phyloP scores from a whole-genome alignment of 805 yeast species.

The Scheffersomyces lignosus region DNA sequence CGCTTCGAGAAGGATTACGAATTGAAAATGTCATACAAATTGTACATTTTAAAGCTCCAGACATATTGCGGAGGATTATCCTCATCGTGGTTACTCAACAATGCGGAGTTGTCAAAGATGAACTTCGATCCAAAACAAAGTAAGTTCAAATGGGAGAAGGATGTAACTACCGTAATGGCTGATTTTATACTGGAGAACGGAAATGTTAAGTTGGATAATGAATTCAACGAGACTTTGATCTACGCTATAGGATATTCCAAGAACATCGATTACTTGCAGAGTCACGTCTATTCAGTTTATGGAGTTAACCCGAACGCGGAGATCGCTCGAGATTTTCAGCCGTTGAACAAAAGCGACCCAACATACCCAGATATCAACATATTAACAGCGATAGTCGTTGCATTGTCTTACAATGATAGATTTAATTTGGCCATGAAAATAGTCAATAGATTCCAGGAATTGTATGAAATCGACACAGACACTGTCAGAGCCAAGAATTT shows the following conservation, averaged over 20 bases:
- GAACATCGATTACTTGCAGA: slow-evolving; percentile 19
- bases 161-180: slow-evolving; percentile 22
- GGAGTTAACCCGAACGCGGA: slow-evolving; percentile 30
- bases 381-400: slow-evolving; percentile 29
- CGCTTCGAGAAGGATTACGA: slow-evolving; percentile 28
- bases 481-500: slow-evolving; percentile 19
- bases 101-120: slow-evolving; percentile 15
- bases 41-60: slow-evolving; percentile 39
- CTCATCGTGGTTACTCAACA: slow-evolving; percentile 27
- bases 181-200: slow-evolving; percentile 12
- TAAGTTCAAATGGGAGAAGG: slow-evolving; percentile 13
- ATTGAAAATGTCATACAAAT: slow-evolving; percentile 24
- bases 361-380: slow-evolving; percentile 23
- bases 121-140: slow-evolving; percentile 20
- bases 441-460: slow-evolving; percentile 35
- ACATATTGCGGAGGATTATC: slow-evolving; percentile 34
- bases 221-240: slow-evolving; percentile 28
- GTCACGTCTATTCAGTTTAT: slow-evolving; percentile 28
- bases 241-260: slow-evolving; percentile 31
- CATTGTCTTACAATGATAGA: slow-evolving; percentile 31
- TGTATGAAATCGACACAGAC: slow-evolving; percentile 23
- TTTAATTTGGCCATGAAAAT: slow-evolving; percentile 34
- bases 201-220: slow-evolving; percentile 14
- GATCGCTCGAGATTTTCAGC: slow-evolving; percentile 4
- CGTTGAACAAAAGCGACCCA: slow-evolving; percentile 11